Conservation (phyloP, 2,329 filamentous ascomycete genomes). For the Aspergillus transmontanensis region DNA sequence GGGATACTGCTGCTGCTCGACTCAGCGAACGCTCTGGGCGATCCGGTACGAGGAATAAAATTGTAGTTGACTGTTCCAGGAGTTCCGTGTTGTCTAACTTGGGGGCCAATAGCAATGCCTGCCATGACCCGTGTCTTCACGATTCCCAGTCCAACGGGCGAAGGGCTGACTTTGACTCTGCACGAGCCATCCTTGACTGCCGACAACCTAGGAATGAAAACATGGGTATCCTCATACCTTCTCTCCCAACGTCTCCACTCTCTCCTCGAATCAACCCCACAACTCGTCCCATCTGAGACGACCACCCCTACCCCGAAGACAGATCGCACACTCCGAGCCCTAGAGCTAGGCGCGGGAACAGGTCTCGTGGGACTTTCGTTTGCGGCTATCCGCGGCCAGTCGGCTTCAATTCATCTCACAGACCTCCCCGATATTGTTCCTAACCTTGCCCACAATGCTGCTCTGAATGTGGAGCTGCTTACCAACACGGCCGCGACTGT, state of each 20-base stretch:
- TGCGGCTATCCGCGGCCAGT: constrained; percentile 64
- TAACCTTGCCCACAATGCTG: constrained; percentile 76
- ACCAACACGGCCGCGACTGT: constrained; percentile 58
- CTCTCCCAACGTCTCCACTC: constrained; percentile 70
- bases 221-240: constrained; percentile 89
- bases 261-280: constrained; percentile 41
- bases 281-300: constrained; percentile 32
- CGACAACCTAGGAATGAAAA: constrained; percentile 89
- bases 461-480: constrained; percentile 63
- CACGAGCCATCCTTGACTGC: constrained; percentile 85
- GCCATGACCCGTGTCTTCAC: constrained; percentile 63
- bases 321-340: constrained; percentile 41
- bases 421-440: constrained; percentile 82
- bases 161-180: constrained; percentile 67
- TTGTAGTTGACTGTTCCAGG: not conserved
- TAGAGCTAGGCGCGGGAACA: constrained; percentile 89
- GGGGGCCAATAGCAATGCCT: constrained; percentile 56
- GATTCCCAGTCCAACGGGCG: constrained; percentile 51
- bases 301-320: constrained; percentile 22
- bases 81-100: constrained; percentile 1
- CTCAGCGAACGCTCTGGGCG: constrained; percentile 86
- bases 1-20: constrained; percentile 76
- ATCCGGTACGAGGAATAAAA: constrained; percentile 52
- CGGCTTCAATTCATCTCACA: constrained; percentile 69
- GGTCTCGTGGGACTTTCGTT: constrained; percentile 88